phyloP scores from a whole-genome alignment of 163 green algal genomes.

The Trebouxiophyceae sp. region DNA sequence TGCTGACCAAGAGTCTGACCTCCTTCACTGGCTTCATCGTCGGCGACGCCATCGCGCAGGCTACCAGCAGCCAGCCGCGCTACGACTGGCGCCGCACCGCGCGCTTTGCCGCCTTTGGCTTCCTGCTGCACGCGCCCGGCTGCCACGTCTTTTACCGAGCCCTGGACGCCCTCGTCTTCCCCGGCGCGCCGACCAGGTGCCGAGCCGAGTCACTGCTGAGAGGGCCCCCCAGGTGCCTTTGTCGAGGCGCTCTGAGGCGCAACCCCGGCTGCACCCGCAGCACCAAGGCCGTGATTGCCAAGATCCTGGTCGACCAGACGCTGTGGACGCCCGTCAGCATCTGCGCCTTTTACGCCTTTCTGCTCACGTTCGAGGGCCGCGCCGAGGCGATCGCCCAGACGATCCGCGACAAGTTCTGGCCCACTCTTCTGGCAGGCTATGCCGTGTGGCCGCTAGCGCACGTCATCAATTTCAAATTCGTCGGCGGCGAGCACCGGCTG shows the following conservation, averaged over 20 bases:
- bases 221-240: too few species aligned
- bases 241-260: too few species aligned
- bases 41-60: constrained; percentile 38
- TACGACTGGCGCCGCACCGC: constrained; percentile 16
- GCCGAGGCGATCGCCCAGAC: constrained; percentile 5
- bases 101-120: constrained; percentile 19
- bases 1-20: constrained; percentile 45
- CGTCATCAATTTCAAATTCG: constrained; percentile 36
- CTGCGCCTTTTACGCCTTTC: constrained; percentile 36
- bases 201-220: too few species aligned
- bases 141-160: constrained; percentile 22
- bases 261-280: constrained; percentile 12
- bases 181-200: constrained; percentile 5
- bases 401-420: constrained; percentile 18
- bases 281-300: constrained; percentile 30
- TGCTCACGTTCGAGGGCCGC: constrained; percentile 41
- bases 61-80: background rate
- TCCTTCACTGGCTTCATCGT: constrained; percentile 49
- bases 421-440: constrained; percentile 22
- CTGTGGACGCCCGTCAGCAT: constrained; percentile 40
- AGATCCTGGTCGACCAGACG: constrained; percentile 49
- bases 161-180: constrained; percentile 13
- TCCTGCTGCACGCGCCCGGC: constrained; percentile 14
- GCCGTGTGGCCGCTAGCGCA: constrained; percentile 26
- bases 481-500: constrained; percentile 29